These are phyloP conservation scores for Oxyria digyna DNA, from an alignment of 148 eudicot genomes.

Conservation along the genomic window DNA sequence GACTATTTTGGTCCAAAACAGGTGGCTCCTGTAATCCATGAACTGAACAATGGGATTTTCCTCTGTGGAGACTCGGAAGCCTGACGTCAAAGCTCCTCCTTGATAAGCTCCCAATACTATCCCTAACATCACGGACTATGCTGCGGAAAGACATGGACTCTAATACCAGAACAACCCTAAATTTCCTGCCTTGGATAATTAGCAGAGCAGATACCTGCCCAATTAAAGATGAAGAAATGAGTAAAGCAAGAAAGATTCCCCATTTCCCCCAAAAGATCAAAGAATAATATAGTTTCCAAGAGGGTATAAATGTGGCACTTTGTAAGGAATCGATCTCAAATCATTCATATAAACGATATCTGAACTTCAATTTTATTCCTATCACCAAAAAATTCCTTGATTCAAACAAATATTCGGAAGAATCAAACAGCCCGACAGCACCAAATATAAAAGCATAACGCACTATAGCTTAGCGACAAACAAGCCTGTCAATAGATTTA, in stretches of 20 bases:
- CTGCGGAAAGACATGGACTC: conserved; percentile 74
- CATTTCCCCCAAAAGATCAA: neutral
- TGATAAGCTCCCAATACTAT: conserved; percentile 82
- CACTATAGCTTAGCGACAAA: neutral
- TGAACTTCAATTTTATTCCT: neutral
- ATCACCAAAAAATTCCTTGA: neutral
- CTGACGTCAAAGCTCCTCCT: conserved; percentile 68
- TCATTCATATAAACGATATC: neutral
- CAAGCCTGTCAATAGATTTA: neutral
- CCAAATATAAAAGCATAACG: neutral
- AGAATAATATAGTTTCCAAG: neutral
- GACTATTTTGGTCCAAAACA: conserved; percentile 44
- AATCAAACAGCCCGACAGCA: neutral
- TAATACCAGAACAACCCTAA: neutral
- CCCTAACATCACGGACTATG: conserved; percentile 80
- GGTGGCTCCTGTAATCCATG: conserved; percentile 57
- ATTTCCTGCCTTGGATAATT: neutral
- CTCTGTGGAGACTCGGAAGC: conserved; percentile 40
- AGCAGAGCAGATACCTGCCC: neutral
- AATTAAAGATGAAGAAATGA: neutral
- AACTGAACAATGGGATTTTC: conserved; percentile 80
- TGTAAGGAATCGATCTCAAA: neutral
- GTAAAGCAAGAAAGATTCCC: neutral
- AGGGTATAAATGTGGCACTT: neutral
- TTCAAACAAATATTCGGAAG: neutral